Percentiles rank a stretch among this genome's conserved stretches.
Evolutionary conservation across 1,139 yeast species (phyloP).

Genomic region (Candida sanyaensis): DNA sequence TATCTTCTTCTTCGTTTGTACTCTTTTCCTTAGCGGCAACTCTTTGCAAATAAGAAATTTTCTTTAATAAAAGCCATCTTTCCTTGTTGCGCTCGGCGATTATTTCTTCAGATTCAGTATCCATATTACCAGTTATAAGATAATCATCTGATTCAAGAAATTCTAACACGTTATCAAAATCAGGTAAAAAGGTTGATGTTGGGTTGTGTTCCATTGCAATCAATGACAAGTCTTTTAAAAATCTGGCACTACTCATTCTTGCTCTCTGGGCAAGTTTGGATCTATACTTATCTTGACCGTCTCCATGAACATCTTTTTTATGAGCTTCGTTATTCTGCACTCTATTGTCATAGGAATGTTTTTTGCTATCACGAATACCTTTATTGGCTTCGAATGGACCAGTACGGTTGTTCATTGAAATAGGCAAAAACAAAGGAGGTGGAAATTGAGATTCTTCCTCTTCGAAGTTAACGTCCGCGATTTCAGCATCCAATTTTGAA

Average conservation of each 20-base stretch:
- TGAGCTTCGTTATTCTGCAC: conserved; percentile 69
- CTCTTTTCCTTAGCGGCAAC: conserved; percentile 49
- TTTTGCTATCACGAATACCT: conserved; percentile 84
- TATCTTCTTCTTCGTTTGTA: conserved; percentile 32
- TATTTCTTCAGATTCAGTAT: conserved; percentile 41
- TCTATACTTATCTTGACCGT: conserved; percentile 66
- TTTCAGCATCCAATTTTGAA: conserved; percentile 18
- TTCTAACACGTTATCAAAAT: conserved; percentile 53
- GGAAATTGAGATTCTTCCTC: conserved; percentile 31
- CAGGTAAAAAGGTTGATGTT: conserved; percentile 51
- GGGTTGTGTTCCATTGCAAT: conserved; percentile 43
- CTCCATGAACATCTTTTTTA: conserved; percentile 71
- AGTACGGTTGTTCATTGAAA: conserved; percentile 84
- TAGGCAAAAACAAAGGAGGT: conserved; percentile 44
- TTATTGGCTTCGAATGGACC: conserved; percentile 73
- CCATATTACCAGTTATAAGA: conserved; percentile 36
- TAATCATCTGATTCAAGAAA: conserved; percentile 52
- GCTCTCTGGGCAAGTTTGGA: conserved; percentile 47
- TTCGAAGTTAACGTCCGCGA: conserved; percentile 26
- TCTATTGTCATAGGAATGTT: conserved; percentile 78
- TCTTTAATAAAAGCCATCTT: conserved; percentile 69
- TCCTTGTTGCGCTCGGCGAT: conserved; percentile 53
- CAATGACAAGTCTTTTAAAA: conserved; percentile 56
- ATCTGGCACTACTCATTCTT: conserved; percentile 53
- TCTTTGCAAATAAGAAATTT: conserved; percentile 67